Conservation (phyloP, 2,329 filamentous ascomycete genomes). For the Fusarium oligoseptatum region DNA sequence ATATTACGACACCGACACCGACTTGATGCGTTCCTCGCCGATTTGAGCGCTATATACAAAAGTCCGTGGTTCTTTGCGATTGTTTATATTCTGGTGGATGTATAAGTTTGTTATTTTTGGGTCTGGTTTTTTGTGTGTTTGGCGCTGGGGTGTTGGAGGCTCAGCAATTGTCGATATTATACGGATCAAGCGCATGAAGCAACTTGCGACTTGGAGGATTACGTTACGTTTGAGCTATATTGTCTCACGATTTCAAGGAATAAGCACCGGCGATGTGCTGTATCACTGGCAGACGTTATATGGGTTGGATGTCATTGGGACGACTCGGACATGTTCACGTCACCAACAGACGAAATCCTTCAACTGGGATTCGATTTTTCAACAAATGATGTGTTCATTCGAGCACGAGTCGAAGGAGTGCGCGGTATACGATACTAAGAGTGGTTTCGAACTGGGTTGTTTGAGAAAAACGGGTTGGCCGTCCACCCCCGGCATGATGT, state of each 20-base stretch:
- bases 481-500: not conserved
- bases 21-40: constrained; percentile 12
- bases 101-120: constrained; percentile 2
- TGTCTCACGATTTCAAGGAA: constrained; percentile 4
- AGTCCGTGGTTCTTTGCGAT: constrained; percentile 29
- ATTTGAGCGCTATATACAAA: constrained; percentile 23
- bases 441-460: not conserved
- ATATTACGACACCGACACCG: not conserved
- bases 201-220: not conserved
- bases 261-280: constrained; percentile 3
- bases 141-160: constrained; percentile 37
- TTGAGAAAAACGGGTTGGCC: constrained; percentile 18
- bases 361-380: constrained; percentile 6
- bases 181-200: constrained; percentile 8
- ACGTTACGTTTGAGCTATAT: not conserved
- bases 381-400: constrained; percentile 4
- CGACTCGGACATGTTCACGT: not conserved
- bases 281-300: not conserved
- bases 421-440: not conserved
- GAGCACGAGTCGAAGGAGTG: not conserved
- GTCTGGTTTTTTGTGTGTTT: constrained; percentile 26
- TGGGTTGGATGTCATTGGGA: constrained; percentile 1
- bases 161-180: constrained; percentile 3
- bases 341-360: not conserved
- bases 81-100: constrained; percentile 12